Base-by-base conservation (phyloP, 2,329 filamentous ascomycete species). In the Ophiostoma triangulosporum region DNA sequence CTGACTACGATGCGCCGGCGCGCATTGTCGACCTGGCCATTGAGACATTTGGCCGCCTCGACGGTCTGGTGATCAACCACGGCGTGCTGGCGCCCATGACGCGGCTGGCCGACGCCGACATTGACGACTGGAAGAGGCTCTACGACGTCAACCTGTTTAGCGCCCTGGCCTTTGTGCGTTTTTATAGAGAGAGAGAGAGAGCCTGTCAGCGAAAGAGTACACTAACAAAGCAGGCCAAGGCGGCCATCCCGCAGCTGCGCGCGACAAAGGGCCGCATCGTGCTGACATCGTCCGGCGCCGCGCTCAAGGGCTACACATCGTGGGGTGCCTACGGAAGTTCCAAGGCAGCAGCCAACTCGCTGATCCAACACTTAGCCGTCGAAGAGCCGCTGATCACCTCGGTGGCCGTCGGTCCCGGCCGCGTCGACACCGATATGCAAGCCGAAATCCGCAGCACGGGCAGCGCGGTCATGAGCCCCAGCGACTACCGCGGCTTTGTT, bases 131-230 rank as follows among this genome's bases (percentile, higher is more conserved):
- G 87, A 83, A 81, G 62, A 68, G 70, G 2, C 73, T 77, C 8
- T 96, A 88, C 67, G 83, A 95, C 60, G 73, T 88, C 57, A 97
- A 97, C 65, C 81, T 97, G 61, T 89, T 96, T 65, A 91, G 88
- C 60, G 81, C 81, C 27, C 71, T 96, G 45, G 82, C 81, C 32
- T 73, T 96, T 67, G 87, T 94, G 71, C 63, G 78, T 66, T 22
- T 31, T 33, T n/a, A n/a, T n/a, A n/a, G n/a, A n/a, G n/a, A n/a
- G n/a, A n/a, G n/a, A n/a, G n/a, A n/a, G n/a, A n/a, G n/a, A n/a
- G n/a, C n/a, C n/a, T n/a, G n/a, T n/a, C n/a, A n/a, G n/a, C n/a
- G n/a, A n/a, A n/a, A n/a, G n/a, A n/a, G n/a, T n/a, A n/a, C n/a
- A 38, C 24, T 40, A 38, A 35, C 24, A 36, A 1, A n/a, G 2